Conservation (phyloP, 1,139 yeast species). For the Yamadazyma mexicana region DNA sequence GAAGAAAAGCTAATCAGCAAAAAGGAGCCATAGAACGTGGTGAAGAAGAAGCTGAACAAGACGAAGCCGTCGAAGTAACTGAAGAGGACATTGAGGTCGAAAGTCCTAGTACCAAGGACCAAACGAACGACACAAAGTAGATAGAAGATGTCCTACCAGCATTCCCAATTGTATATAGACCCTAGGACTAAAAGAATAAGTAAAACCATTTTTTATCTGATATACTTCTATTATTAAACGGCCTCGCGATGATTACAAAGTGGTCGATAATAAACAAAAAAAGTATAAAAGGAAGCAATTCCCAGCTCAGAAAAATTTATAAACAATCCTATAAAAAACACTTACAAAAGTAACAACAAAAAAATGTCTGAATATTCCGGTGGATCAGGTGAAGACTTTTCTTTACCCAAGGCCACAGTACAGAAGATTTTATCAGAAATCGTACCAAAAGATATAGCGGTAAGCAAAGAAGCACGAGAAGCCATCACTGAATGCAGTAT, state of each 20-base stretch:
- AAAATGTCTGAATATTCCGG: constrained; percentile 40
- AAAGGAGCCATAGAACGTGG: no score
- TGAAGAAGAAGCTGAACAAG: no score
- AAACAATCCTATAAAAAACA: constrained; percentile 6
- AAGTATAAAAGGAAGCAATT: constrained; percentile 11
- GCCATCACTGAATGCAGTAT: constrained; percentile 95
- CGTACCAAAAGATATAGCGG: constrained; percentile 79
- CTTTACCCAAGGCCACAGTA: constrained; percentile 77
- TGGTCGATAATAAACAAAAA: constrained; percentile 1
- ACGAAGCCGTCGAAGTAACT: no score
- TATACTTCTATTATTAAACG: background rate
- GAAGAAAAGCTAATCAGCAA: no score
- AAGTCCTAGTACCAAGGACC: no score
- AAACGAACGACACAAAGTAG: no score
- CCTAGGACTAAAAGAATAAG: no score
- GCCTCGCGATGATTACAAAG: constrained; percentile 5
- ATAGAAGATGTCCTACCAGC: no score
- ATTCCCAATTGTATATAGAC: no score
- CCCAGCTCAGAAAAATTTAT: constrained; percentile 6
- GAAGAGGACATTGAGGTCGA: no score
- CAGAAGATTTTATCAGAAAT: constrained; percentile 92
- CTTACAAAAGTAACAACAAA: background rate
- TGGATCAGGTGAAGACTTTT: constrained; percentile 41
- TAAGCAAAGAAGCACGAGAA: constrained; percentile 92
- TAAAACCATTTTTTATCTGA: background rate